Evolutionary conservation across 192 early-diverging fungal species (phyloP).

Genomic region (Coemansia sp.): DNA sequence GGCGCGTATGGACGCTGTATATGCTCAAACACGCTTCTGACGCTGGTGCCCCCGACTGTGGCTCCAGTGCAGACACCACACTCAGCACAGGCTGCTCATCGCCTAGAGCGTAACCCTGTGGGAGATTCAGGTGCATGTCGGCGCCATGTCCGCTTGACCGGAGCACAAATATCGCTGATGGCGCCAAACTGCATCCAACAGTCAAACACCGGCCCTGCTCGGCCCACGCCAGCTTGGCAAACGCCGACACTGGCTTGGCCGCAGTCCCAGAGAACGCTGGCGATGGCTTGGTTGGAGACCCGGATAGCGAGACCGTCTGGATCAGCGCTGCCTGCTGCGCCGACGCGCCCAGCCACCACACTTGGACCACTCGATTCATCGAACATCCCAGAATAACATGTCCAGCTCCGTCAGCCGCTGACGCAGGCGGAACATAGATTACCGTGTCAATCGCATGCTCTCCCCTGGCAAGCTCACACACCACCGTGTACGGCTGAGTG

Average conservation of each 20-base stretch:
- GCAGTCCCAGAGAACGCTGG: conserved; percentile 20
- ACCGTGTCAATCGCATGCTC: conserved; percentile 36
- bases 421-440: conserved; percentile 34
- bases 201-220: conserved; percentile 37
- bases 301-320: conserved; percentile 27
- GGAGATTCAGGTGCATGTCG: conserved; percentile 25
- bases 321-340: conserved; percentile 23
- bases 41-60: not conserved
- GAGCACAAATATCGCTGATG: conserved; percentile 35
- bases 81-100: conserved; percentile 39
- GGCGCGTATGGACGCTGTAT: conserved; percentile 46
- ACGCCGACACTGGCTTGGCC: conserved; percentile 18
- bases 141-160: conserved; percentile 19
- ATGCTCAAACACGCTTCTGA: conserved; percentile 25
- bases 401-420: conserved; percentile 31
- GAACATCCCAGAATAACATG: conserved; percentile 33
- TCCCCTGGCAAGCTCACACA: conserved; percentile 28
- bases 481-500: conserved; percentile 29
- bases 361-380: conserved; percentile 34
- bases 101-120: conserved; percentile 30
- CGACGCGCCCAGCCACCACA: conserved; percentile 44
- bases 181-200: conserved; percentile 26
- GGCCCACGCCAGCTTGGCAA: conserved; percentile 38
- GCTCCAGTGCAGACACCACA: conserved; percentile 29
- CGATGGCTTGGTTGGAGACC: conserved; percentile 16